Evolutionary conservation across 805 yeast species (phyloP).

Genomic region (Metschnikowia proteae): DNA sequence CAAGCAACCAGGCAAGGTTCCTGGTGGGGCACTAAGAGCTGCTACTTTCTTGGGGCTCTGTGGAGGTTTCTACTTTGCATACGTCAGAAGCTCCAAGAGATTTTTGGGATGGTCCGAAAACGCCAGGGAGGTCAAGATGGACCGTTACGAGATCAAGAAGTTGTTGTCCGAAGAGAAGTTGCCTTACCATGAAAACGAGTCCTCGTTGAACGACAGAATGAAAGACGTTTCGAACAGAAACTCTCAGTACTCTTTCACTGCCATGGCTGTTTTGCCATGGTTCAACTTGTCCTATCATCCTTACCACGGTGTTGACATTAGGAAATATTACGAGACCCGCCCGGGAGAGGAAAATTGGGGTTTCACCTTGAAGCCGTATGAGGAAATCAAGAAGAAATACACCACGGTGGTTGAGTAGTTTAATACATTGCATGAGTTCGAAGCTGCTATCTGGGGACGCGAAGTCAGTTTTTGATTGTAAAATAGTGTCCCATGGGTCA

Average conservation of each 20-base stretch:
- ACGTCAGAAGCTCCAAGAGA: constrained; percentile 62
- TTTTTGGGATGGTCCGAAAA: constrained; percentile 80
- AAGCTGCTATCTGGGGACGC: no score
- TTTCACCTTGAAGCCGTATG: constrained; percentile 47
- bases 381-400: constrained; percentile 40
- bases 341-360: constrained; percentile 61
- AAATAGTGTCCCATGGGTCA: no score
- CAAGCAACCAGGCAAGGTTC: constrained; percentile 47
- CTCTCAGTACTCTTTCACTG: constrained; percentile 65
- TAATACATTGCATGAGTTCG: background rate
- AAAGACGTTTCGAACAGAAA: constrained; percentile 75
- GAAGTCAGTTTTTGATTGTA: no score
- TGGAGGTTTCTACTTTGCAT: constrained; percentile 75
- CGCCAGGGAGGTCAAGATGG: constrained; percentile 62
- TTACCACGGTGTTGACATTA: constrained; percentile 71
- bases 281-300: constrained; percentile 79
- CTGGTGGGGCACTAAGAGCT: constrained; percentile 54
- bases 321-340: constrained; percentile 42
- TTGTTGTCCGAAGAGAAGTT: constrained; percentile 60
- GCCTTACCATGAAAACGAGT: constrained; percentile 62
- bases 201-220: constrained; percentile 56
- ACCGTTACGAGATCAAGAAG: constrained; percentile 68
- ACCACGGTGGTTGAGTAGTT: constrained; percentile 18
- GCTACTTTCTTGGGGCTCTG: constrained; percentile 58
- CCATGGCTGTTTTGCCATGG: constrained; percentile 68